Conservation (phyloP, 1,139 yeast species). For the Arxiozyma bovina region DNA sequence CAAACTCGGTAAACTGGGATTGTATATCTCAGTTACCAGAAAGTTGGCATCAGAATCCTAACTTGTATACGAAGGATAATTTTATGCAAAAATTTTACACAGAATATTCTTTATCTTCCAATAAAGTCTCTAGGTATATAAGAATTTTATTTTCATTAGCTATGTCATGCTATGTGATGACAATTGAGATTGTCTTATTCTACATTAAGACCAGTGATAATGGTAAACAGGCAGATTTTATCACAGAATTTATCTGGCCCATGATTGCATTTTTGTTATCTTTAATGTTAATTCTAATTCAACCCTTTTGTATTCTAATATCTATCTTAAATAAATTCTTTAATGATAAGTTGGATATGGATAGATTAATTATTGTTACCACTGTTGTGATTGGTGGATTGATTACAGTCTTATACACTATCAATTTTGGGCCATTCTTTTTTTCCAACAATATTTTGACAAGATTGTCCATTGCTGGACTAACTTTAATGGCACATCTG, state of each 20-base stretch:
- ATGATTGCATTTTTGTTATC: constrained; percentile 18
- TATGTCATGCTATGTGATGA: constrained; percentile 22
- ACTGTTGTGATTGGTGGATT: constrained; percentile 19
- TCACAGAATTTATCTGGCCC: constrained; percentile 26
- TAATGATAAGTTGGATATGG: constrained; percentile 23
- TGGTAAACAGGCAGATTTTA: constrained; percentile 16
- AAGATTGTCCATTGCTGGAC: constrained; percentile 61
- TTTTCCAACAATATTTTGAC: constrained; percentile 40
- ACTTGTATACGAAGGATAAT: constrained; percentile 5
- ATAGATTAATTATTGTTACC: constrained; percentile 17
- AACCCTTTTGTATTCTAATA: constrained; percentile 29
- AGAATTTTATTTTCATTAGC: constrained; percentile 25
- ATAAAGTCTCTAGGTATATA: constrained; percentile 12
- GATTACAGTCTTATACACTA: constrained; percentile 13
- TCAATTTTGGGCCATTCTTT: constrained; percentile 29
- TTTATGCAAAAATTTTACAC: constrained; percentile 25
- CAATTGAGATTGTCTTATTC: constrained; percentile 29
- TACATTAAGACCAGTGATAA: constrained; percentile 24
- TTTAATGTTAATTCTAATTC: constrained; percentile 22
- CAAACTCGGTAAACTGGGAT: constrained; percentile 1
- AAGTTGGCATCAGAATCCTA: constrained; percentile 4
- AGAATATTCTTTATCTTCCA: constrained; percentile 27
- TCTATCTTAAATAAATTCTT: constrained; percentile 31
- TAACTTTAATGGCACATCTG: constrained; percentile 58
- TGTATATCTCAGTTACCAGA: constrained; percentile 3